These are phyloP conservation scores for Antarctomyces pellizariae DNA, from an alignment of 495 filamentous ascomycete genomes.

Conservation along the genomic window DNA sequence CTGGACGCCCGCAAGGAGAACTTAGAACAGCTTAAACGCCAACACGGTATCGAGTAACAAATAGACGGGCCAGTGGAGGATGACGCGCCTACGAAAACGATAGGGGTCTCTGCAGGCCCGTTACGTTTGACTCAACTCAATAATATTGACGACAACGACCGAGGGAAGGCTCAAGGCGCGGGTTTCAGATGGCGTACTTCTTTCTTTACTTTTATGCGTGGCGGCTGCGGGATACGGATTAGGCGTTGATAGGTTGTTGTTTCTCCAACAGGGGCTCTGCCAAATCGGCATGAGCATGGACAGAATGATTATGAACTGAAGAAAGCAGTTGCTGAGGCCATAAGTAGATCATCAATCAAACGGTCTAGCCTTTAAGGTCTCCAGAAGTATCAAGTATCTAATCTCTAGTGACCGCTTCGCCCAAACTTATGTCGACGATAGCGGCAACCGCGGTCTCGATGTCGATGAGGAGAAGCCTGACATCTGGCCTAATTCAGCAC, in stretches of 20 bases:
- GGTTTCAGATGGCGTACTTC: constrained; percentile 1
- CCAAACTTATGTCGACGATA: too few relatives aligned
- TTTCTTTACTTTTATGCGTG: constrained; percentile 6
- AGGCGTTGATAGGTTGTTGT: constrained; percentile 5
- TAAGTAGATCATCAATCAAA: too few relatives aligned
- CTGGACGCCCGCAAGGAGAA: constrained; percentile 84
- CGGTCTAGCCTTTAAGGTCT: too few relatives aligned
- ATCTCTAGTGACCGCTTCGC: too few relatives aligned
- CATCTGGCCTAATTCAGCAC: too few relatives aligned
- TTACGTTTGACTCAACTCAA: constrained; percentile 15
- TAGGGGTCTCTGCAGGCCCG: constrained; percentile 26
- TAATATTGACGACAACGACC: constrained; percentile 3
- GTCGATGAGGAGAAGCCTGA: too few relatives aligned
- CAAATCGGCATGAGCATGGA: too few relatives aligned
- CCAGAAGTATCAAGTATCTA: too few relatives aligned
- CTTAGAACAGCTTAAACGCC: constrained; percentile 90
- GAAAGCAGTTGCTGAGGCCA: too few relatives aligned
- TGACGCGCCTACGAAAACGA: constrained; percentile 19
- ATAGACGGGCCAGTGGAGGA: constrained; percentile 33
- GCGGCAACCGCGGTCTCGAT: too few relatives aligned
- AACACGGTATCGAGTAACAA: constrained; percentile 95
- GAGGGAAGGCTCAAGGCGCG: constrained; percentile 4
- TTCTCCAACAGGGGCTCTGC: too few relatives aligned
- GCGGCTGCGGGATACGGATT: constrained; percentile 1
- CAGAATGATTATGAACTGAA: too few relatives aligned